Conservation (phyloP, 768 basidiomycete species). For the Suillus occidentalis region DNA sequence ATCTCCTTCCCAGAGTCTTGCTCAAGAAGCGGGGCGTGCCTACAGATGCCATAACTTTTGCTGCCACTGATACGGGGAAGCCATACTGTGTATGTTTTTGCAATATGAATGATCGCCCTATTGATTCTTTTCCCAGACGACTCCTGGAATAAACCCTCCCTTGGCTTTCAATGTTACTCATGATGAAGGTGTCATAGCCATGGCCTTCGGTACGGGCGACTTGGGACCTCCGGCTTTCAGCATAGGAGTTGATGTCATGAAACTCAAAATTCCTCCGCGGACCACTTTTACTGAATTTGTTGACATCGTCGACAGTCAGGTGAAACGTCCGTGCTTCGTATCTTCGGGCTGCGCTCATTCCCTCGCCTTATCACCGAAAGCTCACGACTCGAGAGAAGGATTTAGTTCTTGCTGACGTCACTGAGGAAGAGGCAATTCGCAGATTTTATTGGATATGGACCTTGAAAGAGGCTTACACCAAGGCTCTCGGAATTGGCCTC, state of each 20-base stretch:
- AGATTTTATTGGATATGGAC: conserved; percentile 87
- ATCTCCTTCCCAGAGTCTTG: conserved; percentile 67
- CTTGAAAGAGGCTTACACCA: conserved; percentile 89
- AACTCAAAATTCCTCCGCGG: conserved; percentile 59
- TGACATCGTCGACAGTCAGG: conserved; percentile 65
- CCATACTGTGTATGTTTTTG: conserved; percentile 66
- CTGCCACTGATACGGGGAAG: conserved; percentile 63
- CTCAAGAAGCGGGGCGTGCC: conserved; percentile 58
- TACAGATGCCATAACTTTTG: conserved; percentile 49
- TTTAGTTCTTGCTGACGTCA: conserved; percentile 36
- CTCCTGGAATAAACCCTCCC: conserved; percentile 46
- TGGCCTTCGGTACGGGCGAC: conserved; percentile 51
- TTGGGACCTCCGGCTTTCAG: conserved; percentile 56
- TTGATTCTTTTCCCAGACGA: conserved; percentile 37
- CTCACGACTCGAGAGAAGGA: conserved; percentile 40
- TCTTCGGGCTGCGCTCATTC: conserved; percentile 11
- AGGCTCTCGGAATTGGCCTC: conserved; percentile 80
- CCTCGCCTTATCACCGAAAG: conserved; percentile 24
- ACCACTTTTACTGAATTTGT: conserved; percentile 62
- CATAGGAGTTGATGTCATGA: conserved; percentile 84
- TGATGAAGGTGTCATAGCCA: conserved; percentile 70
- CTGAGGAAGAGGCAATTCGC: conserved; percentile 52
- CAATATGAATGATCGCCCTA: neutral
- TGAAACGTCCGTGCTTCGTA: conserved; percentile 22
- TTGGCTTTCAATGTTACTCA: conserved; percentile 83